Base-by-base conservation (phyloP, 805 yeast genomes). In the Brettanomyces sp. region DNA sequence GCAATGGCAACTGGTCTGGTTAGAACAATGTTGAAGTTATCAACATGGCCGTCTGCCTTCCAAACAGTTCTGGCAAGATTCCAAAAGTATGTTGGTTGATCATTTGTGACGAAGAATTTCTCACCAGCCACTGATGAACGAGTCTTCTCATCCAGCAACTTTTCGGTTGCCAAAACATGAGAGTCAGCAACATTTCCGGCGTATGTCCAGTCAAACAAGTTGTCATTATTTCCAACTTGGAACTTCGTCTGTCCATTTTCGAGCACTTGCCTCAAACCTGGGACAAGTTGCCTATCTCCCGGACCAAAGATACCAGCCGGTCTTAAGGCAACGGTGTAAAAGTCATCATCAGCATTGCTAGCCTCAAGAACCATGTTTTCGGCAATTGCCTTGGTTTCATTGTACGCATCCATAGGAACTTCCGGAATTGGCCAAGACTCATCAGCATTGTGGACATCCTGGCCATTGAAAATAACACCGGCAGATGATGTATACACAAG, bases 241-340 rank as follows among this genome's bases (percentile, higher is more conserved):
- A 87, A 87, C 63, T 85, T 85, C 22, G 93, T 83, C 64, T 91
- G 96, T 7, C 95, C 95, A 45, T 77, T 68, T 48, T 75, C 74
- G 3, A 95, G 89, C 39, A 87, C 96, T 13, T 74, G 74, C 59
- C 96, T 79, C 48, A 93, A 70, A 3, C 95, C 95, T 11, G 99
- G 99, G 41, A 93, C 93, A 58, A 93, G 69, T 63, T 93, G 99
- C 49, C 99, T 79, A 63, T 93, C 99, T 39, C 99, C 98, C 5
- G 98, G 99, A 4, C 99, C 99, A 68, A 93, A 93, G 42, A 93
- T 89, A 36, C 99, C 99, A 1, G 99, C 96, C 1, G 99, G 99
- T 51, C 99, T 77, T 42, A 93, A 66, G 2, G 96, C 93, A 35
- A 86, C 84, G 0, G 99, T 93, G 42, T 74, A 67, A 52, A 90